Evolutionary conservation across 176 grass and related monocot species (phyloP).

Genomic region (Aegilops longissima): DNA sequence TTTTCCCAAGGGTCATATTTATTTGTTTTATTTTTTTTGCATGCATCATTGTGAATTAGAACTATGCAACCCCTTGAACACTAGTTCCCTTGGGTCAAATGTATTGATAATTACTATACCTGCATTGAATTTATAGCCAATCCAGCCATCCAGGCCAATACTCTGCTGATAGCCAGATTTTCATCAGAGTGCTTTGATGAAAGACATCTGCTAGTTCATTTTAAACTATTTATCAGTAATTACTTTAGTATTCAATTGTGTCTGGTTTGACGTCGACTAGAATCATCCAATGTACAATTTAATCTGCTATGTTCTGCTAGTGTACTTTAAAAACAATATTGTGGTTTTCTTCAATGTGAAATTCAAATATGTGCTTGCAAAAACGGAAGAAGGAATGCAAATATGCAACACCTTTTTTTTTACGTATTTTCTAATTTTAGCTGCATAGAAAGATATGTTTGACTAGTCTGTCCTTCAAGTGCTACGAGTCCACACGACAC

Average conservation of each 20-base stretch:
- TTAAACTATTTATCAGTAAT: not conserved
- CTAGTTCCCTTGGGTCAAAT: not conserved
- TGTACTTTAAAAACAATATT: not conserved
- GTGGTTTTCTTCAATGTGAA: not conserved
- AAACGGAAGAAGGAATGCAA: not conserved
- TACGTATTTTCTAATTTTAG: not conserved
- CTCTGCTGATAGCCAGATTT: not conserved
- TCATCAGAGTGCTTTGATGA: not conserved
- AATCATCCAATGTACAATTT: not conserved
- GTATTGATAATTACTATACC: not conserved
- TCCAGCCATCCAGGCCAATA: not conserved
- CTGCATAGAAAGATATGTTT: not conserved
- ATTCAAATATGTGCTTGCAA: not conserved
- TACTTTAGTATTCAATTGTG: not conserved
- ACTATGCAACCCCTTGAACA: not conserved
- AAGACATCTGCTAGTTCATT: not conserved
- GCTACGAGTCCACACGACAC: not conserved
- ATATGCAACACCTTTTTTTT: not conserved
- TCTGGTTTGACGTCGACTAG: not conserved
- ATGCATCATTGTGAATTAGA: not conserved
- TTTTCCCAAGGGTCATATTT: not conserved
- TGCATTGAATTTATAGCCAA: not conserved
- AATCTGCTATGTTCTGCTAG: not conserved
- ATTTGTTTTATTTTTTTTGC: slow-evolving; percentile 9
- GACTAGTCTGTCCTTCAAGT: not conserved